Conservation (phyloP, 805 yeast species). For the Starmerella ratchasimensis region DNA sequence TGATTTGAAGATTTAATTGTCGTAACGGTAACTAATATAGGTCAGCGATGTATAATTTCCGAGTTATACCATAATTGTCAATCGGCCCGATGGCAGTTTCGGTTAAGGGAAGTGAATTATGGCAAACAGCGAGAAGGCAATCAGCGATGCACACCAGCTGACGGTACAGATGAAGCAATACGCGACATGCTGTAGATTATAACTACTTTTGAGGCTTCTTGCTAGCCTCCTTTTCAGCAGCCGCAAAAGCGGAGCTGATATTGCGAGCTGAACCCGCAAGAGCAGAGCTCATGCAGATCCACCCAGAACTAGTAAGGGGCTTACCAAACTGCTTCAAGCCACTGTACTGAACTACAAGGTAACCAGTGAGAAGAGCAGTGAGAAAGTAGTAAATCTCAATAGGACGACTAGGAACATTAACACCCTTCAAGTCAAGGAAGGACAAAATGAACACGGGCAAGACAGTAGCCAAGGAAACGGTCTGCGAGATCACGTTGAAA, state of each 20-base stretch:
- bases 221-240: conserved; percentile 13
- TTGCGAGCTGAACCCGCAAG: conserved; percentile 19
- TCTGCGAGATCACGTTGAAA: conserved; percentile 17
- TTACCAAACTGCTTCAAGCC: conserved; percentile 9
- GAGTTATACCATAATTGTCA: too few species aligned
- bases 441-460: conserved; percentile 16
- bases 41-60: too few species aligned
- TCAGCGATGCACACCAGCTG: too few species aligned
- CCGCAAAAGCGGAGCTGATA: conserved; percentile 20
- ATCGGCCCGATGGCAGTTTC: too few species aligned
- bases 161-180: too few species aligned
- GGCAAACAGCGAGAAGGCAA: too few species aligned
- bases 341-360: conserved; percentile 15
- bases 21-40: too few species aligned
- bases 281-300: conserved; percentile 18
- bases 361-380: conserved; percentile 19
- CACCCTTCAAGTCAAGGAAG: conserved; percentile 21
- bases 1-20: too few species aligned
- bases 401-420: conserved; percentile 16
- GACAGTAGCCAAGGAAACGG: conserved; percentile 11
- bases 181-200: too few species aligned
- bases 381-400: conserved; percentile 20
- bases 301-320: conserved; percentile 4
- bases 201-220: conserved; percentile 5
- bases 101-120: too few species aligned